These are phyloP conservation scores for Neurospora sp. DNA, from an alignment of 495 filamentous ascomycete genomes.

Conservation along the genomic window DNA sequence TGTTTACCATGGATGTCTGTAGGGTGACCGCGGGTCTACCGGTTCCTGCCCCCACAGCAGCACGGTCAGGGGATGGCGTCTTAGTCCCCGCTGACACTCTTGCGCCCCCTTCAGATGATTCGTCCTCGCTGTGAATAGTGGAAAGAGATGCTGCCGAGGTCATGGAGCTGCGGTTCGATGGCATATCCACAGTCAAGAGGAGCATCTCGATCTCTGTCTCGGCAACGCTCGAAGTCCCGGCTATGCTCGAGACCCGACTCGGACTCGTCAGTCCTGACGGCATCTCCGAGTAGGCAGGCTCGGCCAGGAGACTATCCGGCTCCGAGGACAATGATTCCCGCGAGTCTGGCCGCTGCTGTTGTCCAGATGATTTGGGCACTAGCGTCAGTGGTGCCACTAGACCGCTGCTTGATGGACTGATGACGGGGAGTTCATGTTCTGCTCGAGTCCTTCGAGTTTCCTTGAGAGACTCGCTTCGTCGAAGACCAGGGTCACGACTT, in stretches of 20 bases:
- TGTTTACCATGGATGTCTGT: not conserved
- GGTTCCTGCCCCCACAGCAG: not conserved
- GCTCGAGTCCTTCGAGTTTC: not conserved
- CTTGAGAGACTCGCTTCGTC: not conserved
- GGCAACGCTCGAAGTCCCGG: not conserved
- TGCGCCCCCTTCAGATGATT: constrained; percentile 15
- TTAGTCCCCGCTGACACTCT: not conserved
- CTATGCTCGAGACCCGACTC: constrained; percentile 13
- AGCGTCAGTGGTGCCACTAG: not conserved
- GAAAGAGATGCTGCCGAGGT: constrained; percentile 29
- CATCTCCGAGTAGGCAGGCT: constrained; percentile 7
- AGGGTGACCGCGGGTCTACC: not conserved
- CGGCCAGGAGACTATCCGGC: constrained; percentile 19
- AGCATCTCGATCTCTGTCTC: not conserved
- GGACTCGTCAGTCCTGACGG: constrained; percentile 15
- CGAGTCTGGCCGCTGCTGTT: constrained; percentile 19
- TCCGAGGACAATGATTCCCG: constrained; percentile 27
- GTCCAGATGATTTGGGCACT: not conserved
- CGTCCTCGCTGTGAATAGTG: constrained; percentile 36
- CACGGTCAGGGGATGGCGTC: not conserved
- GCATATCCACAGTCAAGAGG: not conserved
- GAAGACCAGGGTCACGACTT: not conserved
- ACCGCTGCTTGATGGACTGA: not conserved
- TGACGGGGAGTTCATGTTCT: not conserved
- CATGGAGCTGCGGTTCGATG: constrained; percentile 24